A percentile compares a stretch with the other conserved stretches of the same genome.
phyloP scores from a whole-genome alignment of 2,329 filamentous ascomycete species.

The Sporothrix inflata region DNA sequence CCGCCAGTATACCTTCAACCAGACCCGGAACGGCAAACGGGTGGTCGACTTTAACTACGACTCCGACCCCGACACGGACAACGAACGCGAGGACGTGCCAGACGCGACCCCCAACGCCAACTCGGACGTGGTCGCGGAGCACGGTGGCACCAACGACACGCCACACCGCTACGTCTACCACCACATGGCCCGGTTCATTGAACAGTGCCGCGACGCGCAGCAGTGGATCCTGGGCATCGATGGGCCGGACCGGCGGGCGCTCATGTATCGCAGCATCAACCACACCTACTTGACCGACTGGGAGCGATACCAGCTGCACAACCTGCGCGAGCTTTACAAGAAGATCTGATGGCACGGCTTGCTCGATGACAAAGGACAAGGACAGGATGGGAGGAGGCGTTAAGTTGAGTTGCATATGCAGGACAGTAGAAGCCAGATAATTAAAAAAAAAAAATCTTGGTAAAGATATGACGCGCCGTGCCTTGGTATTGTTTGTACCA shows the following conservation, averaged over 20 bases:
- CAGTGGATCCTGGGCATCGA: neutral
- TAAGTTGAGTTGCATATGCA: too few relatives aligned
- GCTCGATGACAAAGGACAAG: too few relatives aligned
- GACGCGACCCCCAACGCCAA: neutral
- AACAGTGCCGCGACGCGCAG: neutral
- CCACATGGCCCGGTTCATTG: neutral
- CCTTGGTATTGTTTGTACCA: too few relatives aligned
- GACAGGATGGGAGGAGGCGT: too few relatives aligned
- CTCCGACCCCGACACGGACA: neutral
- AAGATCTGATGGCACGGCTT: neutral
- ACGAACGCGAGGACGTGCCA: neutral
- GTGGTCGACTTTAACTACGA: neutral
- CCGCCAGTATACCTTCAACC: neutral
- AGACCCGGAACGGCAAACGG: too few relatives aligned
- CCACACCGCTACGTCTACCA: neutral
- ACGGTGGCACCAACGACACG: too few relatives aligned
- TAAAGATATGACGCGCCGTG: too few relatives aligned
- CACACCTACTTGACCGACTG: neutral
- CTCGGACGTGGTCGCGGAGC: neutral
- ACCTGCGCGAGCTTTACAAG: neutral
- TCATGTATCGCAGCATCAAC: neutral
- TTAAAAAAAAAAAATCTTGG: too few relatives aligned
- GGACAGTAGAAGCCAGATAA: too few relatives aligned
- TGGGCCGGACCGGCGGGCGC: neutral
- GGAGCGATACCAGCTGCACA: neutral